These are phyloP conservation scores for Leccinum fibrillosum DNA, from an alignment of 768 basidiomycete species.

Conservation along the genomic window DNA sequence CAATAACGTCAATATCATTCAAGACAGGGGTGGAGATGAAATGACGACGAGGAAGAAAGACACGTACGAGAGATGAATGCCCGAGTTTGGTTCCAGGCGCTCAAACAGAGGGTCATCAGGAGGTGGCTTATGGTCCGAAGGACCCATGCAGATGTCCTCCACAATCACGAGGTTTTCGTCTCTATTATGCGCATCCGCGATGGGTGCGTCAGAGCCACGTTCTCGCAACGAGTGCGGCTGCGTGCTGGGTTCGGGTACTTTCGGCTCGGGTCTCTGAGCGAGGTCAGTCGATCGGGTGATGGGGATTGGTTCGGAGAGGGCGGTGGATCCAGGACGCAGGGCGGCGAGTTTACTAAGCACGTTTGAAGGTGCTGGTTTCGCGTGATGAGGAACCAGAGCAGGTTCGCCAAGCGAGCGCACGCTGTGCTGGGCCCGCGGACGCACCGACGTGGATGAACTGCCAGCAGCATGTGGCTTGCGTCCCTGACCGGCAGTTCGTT, in stretches of 20 bases:
- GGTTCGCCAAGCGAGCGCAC: slow-evolving; percentile 6
- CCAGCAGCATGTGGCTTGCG: slow-evolving; percentile 15
- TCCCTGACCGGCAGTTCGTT: slow-evolving; percentile 24
- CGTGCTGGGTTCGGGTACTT: slow-evolving; percentile 4
- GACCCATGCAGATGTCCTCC: slow-evolving; percentile 76
- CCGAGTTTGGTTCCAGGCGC: slow-evolving; percentile 85
- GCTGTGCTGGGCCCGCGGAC: slow-evolving; percentile 14
- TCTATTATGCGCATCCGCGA: slow-evolving; percentile 21
- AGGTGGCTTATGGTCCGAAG: slow-evolving; percentile 67
- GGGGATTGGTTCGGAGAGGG: slow-evolving; percentile 10
- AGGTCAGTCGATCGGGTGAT: slow-evolving; percentile 33
- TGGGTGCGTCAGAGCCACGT: slow-evolving; percentile 2
- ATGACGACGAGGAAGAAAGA: slow-evolving; percentile 12
- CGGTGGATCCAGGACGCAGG: slow-evolving; percentile 25
- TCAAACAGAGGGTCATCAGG: slow-evolving; percentile 75
- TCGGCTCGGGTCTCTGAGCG: slow-evolving; percentile 17
- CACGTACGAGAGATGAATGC: slow-evolving; percentile 75
- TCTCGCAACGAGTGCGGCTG: slow-evolving; percentile 2
- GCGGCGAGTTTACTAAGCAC: slow-evolving; percentile 50
- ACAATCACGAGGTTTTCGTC: slow-evolving; percentile 70
- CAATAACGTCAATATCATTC: slow-evolving; percentile 10
- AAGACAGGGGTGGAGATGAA: background rate
- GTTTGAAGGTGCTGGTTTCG: slow-evolving; percentile 47
- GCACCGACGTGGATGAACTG: slow-evolving; percentile 7
- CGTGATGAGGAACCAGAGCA: slow-evolving; percentile 8